Evolutionary conservation across 2,329 filamentous ascomycete genomes (phyloP).

Genomic region (Aspergillus sp.): DNA sequence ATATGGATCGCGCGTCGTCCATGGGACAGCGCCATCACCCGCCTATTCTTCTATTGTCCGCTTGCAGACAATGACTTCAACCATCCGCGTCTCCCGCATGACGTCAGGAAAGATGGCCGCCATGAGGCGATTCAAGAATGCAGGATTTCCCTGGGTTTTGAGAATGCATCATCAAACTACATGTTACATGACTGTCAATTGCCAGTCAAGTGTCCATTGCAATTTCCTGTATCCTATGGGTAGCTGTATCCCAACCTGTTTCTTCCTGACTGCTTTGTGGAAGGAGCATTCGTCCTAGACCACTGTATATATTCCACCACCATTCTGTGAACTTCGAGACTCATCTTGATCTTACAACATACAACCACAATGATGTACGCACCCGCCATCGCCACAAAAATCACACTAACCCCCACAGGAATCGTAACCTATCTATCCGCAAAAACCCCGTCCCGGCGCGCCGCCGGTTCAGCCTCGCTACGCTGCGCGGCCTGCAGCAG

Average conservation of each 20-base stretch:
- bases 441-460: conserved; percentile 27
- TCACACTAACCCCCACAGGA: conserved; percentile 30
- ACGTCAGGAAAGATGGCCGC: conserved; percentile 25
- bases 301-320: no score
- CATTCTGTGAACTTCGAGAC: no score
- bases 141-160: conserved; percentile 7
- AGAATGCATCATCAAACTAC: not conserved
- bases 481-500: conserved; percentile 79
- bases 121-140: conserved; percentile 13
- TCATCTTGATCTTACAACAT: not conserved
- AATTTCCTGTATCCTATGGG: no score
- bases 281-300: no score
- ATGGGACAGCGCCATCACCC: conserved; percentile 5
- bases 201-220: no score
- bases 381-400: not conserved
- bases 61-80: conserved; percentile 28
- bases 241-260: no score
- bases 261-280: no score
- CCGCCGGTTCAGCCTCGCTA: conserved; percentile 82
- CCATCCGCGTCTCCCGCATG: conserved; percentile 27
- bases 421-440: conserved; percentile 43
- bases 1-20: not conserved
- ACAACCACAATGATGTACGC: not conserved
- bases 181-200: no score
- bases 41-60: conserved; percentile 8